These are phyloP conservation scores for Isatis lusitanica DNA, from an alignment of 441 rosid species.

Conservation along the genomic window DNA sequence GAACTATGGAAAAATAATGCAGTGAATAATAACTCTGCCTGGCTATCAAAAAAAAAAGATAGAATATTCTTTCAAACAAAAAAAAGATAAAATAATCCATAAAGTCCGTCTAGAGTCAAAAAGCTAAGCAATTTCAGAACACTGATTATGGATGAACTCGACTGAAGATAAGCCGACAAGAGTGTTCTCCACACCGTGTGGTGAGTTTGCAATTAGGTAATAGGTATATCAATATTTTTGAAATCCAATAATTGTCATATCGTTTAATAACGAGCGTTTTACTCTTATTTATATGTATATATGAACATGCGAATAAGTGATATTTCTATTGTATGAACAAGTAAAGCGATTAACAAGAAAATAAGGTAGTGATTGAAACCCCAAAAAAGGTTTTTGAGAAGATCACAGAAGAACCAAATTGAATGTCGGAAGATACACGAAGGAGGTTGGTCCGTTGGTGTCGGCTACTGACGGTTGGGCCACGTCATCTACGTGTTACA, in stretches of 20 bases:
- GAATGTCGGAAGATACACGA: constrained; percentile 25
- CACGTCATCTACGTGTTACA: constrained; percentile 48
- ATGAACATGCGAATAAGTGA: not conserved
- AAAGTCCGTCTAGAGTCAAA: no score
- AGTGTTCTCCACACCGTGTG: no score
- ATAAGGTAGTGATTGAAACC: not conserved
- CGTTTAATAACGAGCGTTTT: not conserved
- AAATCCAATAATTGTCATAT: not conserved
- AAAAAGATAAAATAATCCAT: no score
- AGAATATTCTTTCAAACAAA: no score
- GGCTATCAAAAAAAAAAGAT: no score
- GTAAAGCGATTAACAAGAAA: not conserved
- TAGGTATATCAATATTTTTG: not conserved
- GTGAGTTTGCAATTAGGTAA: no score
- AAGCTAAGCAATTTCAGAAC: no score
- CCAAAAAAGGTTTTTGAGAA: not conserved
- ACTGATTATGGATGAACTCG: no score
- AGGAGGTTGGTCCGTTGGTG: constrained; percentile 40
- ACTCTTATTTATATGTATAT: not conserved
- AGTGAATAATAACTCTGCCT: no score
- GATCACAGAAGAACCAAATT: constrained; percentile 22
- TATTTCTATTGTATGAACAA: not conserved
- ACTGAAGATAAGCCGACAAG: no score
- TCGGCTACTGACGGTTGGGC: constrained; percentile 57
- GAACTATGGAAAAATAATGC: no score